Percentiles rank a stretch among this genome's conserved stretches.
phyloP scores from a whole-genome alignment of 495 filamentous ascomycete species.

The Penicillium egyptiacum region DNA sequence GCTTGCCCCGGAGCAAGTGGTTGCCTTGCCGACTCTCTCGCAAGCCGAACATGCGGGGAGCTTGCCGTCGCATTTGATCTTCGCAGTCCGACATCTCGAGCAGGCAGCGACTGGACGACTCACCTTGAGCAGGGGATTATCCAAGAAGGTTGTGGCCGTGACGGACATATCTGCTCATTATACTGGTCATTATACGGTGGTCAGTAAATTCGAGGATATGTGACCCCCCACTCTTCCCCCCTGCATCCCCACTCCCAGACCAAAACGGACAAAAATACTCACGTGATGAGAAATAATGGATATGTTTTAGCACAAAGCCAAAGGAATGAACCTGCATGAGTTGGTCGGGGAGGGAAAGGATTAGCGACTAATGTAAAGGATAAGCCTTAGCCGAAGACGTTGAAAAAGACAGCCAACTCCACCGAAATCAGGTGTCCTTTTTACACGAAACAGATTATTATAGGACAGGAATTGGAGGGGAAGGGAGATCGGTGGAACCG shows the following conservation, averaged over 20 bases:
- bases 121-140: slow-evolving; percentile 82
- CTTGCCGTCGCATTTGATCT: slow-evolving; percentile 96
- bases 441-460: not conserved
- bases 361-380: not conserved
- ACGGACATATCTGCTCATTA: slow-evolving; percentile 24
- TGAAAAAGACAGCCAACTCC: not conserved
- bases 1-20: slow-evolving; percentile 86
- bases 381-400: slow-evolving; percentile 7
- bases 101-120: slow-evolving; percentile 91
- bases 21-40: slow-evolving; percentile 75
- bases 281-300: not conserved
- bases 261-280: not conserved
- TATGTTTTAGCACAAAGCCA: not conserved
- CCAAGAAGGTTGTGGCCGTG: slow-evolving; percentile 46
- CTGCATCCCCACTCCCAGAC: not conserved
- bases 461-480: not conserved
- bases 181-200: not conserved
- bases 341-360: not conserved
- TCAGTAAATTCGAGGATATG: not conserved
- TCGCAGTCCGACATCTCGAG: slow-evolving; percentile 85
- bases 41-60: slow-evolving; percentile 91
- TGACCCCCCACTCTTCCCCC: not conserved
- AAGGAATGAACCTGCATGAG: slow-evolving; percentile 12
- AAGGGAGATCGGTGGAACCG: slow-evolving; percentile 7
- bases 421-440: too few relatives aligned